Evolutionary conservation across 768 basidiomycete genomes (phyloP).

Genomic region (Psilocybe azurescens): DNA sequence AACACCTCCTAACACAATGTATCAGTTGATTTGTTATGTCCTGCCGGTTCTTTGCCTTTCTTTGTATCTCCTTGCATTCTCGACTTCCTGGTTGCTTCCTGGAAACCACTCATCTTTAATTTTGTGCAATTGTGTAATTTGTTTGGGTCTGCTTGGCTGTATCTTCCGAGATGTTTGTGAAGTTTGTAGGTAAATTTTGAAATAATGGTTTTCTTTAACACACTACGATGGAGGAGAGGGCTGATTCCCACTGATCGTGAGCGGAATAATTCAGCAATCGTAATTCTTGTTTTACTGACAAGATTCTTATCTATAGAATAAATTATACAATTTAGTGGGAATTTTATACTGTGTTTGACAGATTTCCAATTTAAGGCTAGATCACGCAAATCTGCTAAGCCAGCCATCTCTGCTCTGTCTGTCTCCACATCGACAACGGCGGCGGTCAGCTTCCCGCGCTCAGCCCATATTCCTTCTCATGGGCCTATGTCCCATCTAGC

Average conservation of each 20-base stretch:
- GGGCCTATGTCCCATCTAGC: slow-evolving; percentile 33
- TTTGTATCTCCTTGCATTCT: neutral
- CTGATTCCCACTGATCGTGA: neutral
- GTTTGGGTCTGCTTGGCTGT: neutral
- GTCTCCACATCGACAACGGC: slow-evolving; percentile 20
- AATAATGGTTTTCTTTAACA: neutral
- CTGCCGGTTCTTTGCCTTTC: neutral
- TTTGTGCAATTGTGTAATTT: neutral
- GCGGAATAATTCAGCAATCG: neutral
- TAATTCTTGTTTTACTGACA: neutral
- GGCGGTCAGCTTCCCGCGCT: slow-evolving; percentile 18
- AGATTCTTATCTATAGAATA: neutral
- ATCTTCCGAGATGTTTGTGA: neutral
- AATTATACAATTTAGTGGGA: slow-evolving; percentile 10
- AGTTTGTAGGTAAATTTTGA: neutral
- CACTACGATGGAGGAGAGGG: neutral
- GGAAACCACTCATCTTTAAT: neutral
- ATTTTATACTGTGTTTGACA: slow-evolving; percentile 4
- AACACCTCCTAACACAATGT: neutral
- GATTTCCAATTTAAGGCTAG: slow-evolving; percentile 6
- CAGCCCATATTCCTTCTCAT: slow-evolving; percentile 20
- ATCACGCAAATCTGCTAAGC: slow-evolving; percentile 14
- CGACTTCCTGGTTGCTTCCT: neutral
- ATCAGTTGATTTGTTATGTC: neutral
- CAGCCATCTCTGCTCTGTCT: slow-evolving; percentile 16